A percentile compares a stretch with the other conserved stretches of the same genome.
Evolutionary conservation across 2,329 filamentous ascomycete species (phyloP).

Genomic region (Venturia pyrina): DNA sequence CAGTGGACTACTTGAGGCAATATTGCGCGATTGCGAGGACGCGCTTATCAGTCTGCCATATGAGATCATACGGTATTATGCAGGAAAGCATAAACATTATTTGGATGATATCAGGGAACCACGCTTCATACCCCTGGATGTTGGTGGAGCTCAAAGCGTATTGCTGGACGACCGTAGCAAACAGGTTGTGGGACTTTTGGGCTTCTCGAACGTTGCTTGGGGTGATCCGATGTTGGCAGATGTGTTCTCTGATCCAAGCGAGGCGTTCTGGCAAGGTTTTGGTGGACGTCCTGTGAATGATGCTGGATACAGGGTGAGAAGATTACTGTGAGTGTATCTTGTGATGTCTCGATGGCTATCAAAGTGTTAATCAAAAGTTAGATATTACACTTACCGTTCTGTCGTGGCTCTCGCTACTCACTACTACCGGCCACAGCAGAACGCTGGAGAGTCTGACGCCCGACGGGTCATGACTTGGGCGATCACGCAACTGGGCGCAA

Average conservation of each 20-base stretch:
- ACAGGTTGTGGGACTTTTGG: constrained; percentile 40
- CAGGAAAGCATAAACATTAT: constrained; percentile 32
- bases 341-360: neutral
- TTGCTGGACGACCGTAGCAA: constrained; percentile 40
- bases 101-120: constrained; percentile 43
- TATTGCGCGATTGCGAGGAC: constrained; percentile 48
- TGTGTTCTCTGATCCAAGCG: constrained; percentile 33
- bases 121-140: constrained; percentile 40
- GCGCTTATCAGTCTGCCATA: constrained; percentile 49
- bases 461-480: constrained; percentile 31
- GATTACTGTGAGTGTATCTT: constrained; percentile 30
- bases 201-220: constrained; percentile 45
- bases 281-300: constrained; percentile 27
- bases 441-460: constrained; percentile 32
- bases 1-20: constrained; percentile 39
- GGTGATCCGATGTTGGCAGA: constrained; percentile 46
- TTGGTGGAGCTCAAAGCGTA: constrained; percentile 40
- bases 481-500: constrained; percentile 25
- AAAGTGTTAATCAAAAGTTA: constrained; percentile 17
- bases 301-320: constrained; percentile 23
- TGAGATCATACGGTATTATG: constrained; percentile 40
- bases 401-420: constrained; percentile 32
- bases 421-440: constrained; percentile 33
- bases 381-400: constrained; percentile 36
- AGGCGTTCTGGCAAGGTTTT: constrained; percentile 34